Conservation (phyloP, 805 yeast genomes). For the Pichia nakasei region DNA sequence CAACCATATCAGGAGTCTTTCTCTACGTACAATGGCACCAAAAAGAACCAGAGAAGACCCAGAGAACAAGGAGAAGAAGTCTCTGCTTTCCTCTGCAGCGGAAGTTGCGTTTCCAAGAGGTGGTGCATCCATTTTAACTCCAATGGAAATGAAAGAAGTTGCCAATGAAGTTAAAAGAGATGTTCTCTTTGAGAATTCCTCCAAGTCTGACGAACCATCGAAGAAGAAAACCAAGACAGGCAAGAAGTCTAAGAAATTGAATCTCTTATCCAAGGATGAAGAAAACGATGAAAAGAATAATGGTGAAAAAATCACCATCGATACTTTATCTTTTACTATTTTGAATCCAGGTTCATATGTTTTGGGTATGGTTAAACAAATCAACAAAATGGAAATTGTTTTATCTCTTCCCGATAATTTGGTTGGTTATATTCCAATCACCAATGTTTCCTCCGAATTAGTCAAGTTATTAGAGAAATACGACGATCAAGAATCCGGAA, state of each 20-base stretch:
- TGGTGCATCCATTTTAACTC: constrained; percentile 77
- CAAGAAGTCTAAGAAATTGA: constrained; percentile 18
- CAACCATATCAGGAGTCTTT: not conserved
- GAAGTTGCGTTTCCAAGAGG: constrained; percentile 89
- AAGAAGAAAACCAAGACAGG: constrained; percentile 23
- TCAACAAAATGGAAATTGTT: constrained; percentile 54
- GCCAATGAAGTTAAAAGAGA: constrained; percentile 89
- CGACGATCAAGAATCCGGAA: constrained; percentile 39
- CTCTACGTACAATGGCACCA: constrained; percentile 12
- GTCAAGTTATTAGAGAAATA: constrained; percentile 47
- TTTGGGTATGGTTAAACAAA: constrained; percentile 63
- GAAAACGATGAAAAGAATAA: constrained; percentile 19
- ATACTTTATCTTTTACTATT: constrained; percentile 51
- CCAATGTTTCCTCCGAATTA: constrained; percentile 59
- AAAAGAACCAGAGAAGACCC: constrained; percentile 44
- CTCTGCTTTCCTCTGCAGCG: constrained; percentile 22
- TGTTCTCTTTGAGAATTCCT: constrained; percentile 50
- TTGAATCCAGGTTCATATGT: constrained; percentile 65
- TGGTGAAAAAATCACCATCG: constrained; percentile 35
- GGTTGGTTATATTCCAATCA: constrained; percentile 68
- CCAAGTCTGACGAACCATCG: constrained; percentile 19
- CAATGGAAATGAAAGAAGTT: constrained; percentile 86
- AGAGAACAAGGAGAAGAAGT: constrained; percentile 23
- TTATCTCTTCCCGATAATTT: constrained; percentile 75
- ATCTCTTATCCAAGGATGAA: constrained; percentile 14